A percentile compares a stretch with the other conserved stretches of the same genome.
Evolutionary conservation across 441 rosid species (phyloP).

Genomic region (Adansonia rubrostipa): DNA sequence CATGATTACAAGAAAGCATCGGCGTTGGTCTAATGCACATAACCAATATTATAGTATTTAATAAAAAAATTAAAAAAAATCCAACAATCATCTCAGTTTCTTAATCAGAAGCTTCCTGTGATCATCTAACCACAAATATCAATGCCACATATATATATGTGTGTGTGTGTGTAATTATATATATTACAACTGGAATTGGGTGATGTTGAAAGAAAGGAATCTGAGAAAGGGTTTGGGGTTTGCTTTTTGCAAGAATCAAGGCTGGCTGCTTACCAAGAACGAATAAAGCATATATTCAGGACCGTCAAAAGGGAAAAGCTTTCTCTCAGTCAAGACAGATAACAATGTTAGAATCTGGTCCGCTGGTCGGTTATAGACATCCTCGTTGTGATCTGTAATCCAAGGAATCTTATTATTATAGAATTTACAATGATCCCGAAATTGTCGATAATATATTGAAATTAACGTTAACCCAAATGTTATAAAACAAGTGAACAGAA

Average conservation of each 20-base stretch:
- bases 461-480: conserved; percentile 7
- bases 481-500: neutral
- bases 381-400: conserved; percentile 27
- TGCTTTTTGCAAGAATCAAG: conserved; percentile 70
- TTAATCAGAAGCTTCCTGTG: conserved; percentile 16
- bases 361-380: conserved; percentile 23
- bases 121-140: neutral
- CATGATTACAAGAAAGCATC: conserved; percentile 19
- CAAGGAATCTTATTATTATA: conserved; percentile 13
- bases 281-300: conserved; percentile 69
- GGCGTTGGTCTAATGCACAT: conserved; percentile 20
- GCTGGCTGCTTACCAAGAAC: conserved; percentile 47
- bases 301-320: no score
- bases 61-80: no score
- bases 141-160: neutral
- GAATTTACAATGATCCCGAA: conserved; percentile 35
- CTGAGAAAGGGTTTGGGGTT: conserved; percentile 37
- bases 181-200: conserved; percentile 38
- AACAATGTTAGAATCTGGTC: conserved; percentile 14
- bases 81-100: no score
- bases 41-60: no score
- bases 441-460: conserved; percentile 9
- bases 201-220: conserved; percentile 69
- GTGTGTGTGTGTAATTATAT: neutral
- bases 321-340: neutral